Conservation (phyloP, 805 yeast species). For the Yamadazyma laniorum region DNA sequence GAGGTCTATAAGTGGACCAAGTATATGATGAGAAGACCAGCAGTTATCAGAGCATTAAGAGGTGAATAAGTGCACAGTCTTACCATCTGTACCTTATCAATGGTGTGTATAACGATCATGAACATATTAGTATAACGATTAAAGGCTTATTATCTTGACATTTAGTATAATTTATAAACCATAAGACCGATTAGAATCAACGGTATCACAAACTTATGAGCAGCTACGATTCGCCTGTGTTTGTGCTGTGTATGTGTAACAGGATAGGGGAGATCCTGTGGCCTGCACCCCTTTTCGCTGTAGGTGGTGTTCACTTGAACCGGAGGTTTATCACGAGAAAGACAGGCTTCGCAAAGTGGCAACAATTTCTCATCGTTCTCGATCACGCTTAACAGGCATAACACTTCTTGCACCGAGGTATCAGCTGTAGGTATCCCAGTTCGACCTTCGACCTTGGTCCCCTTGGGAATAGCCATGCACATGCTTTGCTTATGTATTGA, state of each 20-base stretch:
- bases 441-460: background rate
- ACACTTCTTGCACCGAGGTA: too few relatives aligned
- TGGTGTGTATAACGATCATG: slow-evolving; percentile 7
- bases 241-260: slow-evolving; percentile 1
- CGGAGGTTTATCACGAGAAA: too few relatives aligned
- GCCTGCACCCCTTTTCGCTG: too few relatives aligned
- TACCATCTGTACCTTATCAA: background rate
- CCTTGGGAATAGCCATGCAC: slow-evolving; percentile 10
- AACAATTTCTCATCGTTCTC: too few relatives aligned
- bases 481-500: too few relatives aligned
- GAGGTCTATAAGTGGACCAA: slow-evolving; percentile 96
- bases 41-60: slow-evolving; percentile 81
- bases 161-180: slow-evolving; percentile 6
- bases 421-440: too few relatives aligned
- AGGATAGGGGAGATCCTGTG: slow-evolving; percentile 7
- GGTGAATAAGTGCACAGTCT: slow-evolving; percentile 57
- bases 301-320: too few relatives aligned
- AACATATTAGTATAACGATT: slow-evolving; percentile 1
- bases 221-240: background rate
- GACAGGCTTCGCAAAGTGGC: too few relatives aligned
- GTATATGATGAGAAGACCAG: slow-evolving; percentile 92
- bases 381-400: too few relatives aligned
- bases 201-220: slow-evolving; percentile 1
- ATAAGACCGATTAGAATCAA: background rate
- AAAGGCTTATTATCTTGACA: background rate